These are phyloP conservation scores for Nakaseomyces uthaithaninus DNA, from an alignment of 1,139 yeast genomes.

Conservation along the genomic window DNA sequence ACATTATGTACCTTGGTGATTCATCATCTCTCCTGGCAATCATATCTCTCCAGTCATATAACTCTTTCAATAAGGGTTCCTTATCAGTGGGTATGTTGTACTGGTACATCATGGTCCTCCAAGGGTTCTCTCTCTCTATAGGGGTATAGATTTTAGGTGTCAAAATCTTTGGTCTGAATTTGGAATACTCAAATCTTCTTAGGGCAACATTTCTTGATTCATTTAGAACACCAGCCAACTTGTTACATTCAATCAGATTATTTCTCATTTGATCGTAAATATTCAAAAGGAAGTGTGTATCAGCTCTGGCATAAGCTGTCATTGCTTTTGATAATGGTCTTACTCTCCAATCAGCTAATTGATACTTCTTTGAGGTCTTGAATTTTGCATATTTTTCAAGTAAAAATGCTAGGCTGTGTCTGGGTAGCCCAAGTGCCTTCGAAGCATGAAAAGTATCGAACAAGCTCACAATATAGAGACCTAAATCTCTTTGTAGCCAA, in stretches of 20 bases:
- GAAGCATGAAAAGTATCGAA: slow-evolving; percentile 95
- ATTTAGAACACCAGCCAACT: slow-evolving; percentile 54
- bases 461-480: slow-evolving; percentile 77
- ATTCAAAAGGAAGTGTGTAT: slow-evolving; percentile 81
- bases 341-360: slow-evolving; percentile 93
- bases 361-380: slow-evolving; percentile 88
- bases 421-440: slow-evolving; percentile 65
- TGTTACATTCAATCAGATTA: slow-evolving; percentile 45
- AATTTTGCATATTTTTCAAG: slow-evolving; percentile 75
- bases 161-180: slow-evolving; percentile 44
- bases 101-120: slow-evolving; percentile 50
- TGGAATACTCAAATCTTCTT: slow-evolving; percentile 71
- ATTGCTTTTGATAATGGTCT: slow-evolving; percentile 76
- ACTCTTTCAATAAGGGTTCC: slow-evolving; percentile 47
- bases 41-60: slow-evolving; percentile 78
- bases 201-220: slow-evolving; percentile 77
- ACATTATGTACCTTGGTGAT: slow-evolving; percentile 73
- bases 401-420: slow-evolving; percentile 75
- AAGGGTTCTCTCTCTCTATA: slow-evolving; percentile 47
- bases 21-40: slow-evolving; percentile 75
- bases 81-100: slow-evolving; percentile 56
- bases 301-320: slow-evolving; percentile 86
- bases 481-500: slow-evolving; percentile 95
- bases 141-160: slow-evolving; percentile 40
- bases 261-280: slow-evolving; percentile 72